A percentile compares a stretch with the other conserved stretches of the same genome.
Evolutionary conservation across 768 basidiomycete genomes (phyloP).

Genomic region (Candolleomyces eurysporus): DNA sequence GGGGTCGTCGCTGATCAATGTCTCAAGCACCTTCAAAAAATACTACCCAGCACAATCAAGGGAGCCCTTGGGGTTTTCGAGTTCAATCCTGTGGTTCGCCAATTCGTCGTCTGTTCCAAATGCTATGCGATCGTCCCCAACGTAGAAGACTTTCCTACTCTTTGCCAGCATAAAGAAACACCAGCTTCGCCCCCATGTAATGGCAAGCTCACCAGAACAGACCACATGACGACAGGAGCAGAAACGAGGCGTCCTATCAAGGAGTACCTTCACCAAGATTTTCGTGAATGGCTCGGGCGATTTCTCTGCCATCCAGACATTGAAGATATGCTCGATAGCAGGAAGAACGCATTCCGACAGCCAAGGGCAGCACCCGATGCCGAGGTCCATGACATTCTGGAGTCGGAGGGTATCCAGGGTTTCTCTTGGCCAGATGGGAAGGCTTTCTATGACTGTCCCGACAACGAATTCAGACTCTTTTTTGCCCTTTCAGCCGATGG

Average conservation of each 20-base stretch:
- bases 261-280: conserved; percentile 19
- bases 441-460: conserved; percentile 3
- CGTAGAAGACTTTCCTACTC: no score
- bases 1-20: no score
- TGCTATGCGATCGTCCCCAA: no score
- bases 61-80: no score
- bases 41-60: no score
- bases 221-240: no score
- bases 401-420: conserved; percentile 4
- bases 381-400: conserved; percentile 7
- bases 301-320: conserved; percentile 17
- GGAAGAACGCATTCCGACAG: background rate
- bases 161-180: no score
- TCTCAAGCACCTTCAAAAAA: no score
- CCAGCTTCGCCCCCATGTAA: no score
- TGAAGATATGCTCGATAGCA: conserved; percentile 15
- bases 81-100: no score
- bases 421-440: conserved; percentile 1
- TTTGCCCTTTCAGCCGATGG: conserved; percentile 30
- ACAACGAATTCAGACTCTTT: background rate
- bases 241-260: background rate
- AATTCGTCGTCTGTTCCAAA: no score
- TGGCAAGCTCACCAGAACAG: no score
- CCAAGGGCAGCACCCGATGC: background rate
- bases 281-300: conserved; percentile 18